A percentile compares a stretch with the other conserved stretches of the same genome.
These are phyloP conservation scores for Fusarium sp. DNA, from an alignment of 2,329 filamentous ascomycete genomes.

Conservation along the genomic window DNA sequence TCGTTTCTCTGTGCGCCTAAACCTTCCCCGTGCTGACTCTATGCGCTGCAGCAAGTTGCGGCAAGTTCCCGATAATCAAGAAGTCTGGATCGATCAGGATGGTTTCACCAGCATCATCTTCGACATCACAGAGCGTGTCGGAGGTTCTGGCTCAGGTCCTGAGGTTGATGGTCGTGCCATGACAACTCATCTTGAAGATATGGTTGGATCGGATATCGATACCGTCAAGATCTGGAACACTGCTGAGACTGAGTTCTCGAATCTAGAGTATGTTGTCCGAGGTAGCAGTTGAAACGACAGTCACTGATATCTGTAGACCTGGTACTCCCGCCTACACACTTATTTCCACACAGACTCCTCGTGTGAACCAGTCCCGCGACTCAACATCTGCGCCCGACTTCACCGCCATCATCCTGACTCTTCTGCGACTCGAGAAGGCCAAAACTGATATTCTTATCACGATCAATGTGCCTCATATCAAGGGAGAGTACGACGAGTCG, in stretches of 20 bases:
- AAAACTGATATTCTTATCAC: constrained; percentile 85
- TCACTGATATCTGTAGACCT: constrained; percentile 41
- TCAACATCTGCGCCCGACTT: constrained; percentile 65
- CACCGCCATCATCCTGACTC: constrained; percentile 80
- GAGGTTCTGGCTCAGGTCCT: constrained; percentile 62
- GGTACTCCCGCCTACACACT: constrained; percentile 74
- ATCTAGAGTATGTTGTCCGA: constrained; percentile 59
- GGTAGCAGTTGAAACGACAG: too few species aligned
- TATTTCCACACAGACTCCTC: constrained; percentile 71
- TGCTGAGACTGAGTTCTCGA: constrained; percentile 68
- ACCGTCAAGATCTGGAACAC: constrained; percentile 75
- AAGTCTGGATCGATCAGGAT: constrained; percentile 86
- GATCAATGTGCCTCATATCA: constrained; percentile 88
- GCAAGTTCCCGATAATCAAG: constrained; percentile 87
- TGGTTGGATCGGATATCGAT: constrained; percentile 73
- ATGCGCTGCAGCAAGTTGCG: constrained; percentile 71
- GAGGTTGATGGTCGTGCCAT: constrained; percentile 77
- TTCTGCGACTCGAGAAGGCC: constrained; percentile 80
- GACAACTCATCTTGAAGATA: constrained; percentile 75
- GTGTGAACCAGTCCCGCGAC: constrained; percentile 49
- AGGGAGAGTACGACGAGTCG: constrained; percentile 77
- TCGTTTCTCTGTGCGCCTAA: constrained; percentile 15
- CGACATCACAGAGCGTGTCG: constrained; percentile 88
- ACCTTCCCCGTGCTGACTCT: constrained; percentile 16
- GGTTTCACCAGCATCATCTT: constrained; percentile 90